Evolutionary conservation across 306 rosid genomes (phyloP).

Genomic region (Echinosophora koreensis): DNA sequence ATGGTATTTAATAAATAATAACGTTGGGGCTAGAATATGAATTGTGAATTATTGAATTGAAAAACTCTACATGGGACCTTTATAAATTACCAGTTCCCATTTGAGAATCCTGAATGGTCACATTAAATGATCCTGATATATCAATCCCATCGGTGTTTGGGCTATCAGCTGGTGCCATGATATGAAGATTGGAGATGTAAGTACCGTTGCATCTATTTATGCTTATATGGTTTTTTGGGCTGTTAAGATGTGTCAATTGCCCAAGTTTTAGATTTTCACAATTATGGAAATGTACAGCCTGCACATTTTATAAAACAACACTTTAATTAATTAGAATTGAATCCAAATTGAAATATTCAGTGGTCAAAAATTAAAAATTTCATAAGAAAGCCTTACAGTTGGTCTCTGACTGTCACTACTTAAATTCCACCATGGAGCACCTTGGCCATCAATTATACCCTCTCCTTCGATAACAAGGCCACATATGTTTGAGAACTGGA

Average conservation of each 20-base stretch:
- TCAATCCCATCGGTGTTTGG: constrained; percentile 74
- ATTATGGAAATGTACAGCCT: constrained; percentile 38
- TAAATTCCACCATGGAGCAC: constrained; percentile 61
- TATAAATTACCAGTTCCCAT: constrained; percentile 53
- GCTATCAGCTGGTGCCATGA: constrained; percentile 56
- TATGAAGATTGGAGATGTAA: constrained; percentile 20
- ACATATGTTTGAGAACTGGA: constrained; percentile 12
- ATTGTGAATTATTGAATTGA: no score
- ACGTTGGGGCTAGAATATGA: no score
- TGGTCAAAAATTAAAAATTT: neutral
- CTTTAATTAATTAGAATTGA: neutral
- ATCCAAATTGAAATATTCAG: neutral
- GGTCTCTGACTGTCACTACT: constrained; percentile 26
- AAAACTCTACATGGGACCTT: neutral
- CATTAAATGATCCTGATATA: constrained; percentile 40
- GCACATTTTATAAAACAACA: neutral
- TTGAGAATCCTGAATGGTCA: constrained; percentile 21
- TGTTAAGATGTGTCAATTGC: constrained; percentile 32
- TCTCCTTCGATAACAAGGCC: constrained; percentile 54
- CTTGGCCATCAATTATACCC: constrained; percentile 62
- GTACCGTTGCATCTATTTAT: constrained; percentile 23
- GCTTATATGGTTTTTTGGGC: constrained; percentile 53
- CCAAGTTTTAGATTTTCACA: constrained; percentile 48
- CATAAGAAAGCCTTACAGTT: constrained; percentile 34
- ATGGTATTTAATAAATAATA: no score